These are phyloP conservation scores for Scutellaria baicalensis DNA, from an alignment of 257 asterid species.

Conservation along the genomic window DNA sequence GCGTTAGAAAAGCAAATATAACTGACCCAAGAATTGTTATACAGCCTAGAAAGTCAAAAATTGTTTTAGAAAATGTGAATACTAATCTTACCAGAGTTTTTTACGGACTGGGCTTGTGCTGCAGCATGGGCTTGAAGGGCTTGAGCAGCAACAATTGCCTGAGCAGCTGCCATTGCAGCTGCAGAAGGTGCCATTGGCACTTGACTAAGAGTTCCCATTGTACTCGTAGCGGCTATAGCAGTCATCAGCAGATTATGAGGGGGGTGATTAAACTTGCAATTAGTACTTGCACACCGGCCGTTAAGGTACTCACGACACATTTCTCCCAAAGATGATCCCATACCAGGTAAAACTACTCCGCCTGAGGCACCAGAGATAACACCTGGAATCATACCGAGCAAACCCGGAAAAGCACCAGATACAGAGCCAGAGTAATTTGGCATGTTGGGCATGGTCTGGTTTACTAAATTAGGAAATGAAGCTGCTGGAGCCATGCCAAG, in stretches of 20 bases:
- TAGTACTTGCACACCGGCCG: slow-evolving; percentile 73
- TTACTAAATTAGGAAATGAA: slow-evolving; percentile 69
- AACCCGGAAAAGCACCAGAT: slow-evolving; percentile 89
- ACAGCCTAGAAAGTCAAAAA: slow-evolving; percentile 2
- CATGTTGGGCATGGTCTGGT: slow-evolving; percentile 99
- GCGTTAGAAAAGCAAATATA: not conserved
- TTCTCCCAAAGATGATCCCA: slow-evolving; percentile 89
- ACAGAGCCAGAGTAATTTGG: slow-evolving; percentile 93
- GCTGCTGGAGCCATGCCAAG: slow-evolving; percentile 72
- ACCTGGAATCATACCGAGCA: slow-evolving; percentile 97
- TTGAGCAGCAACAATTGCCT: slow-evolving; percentile 99
- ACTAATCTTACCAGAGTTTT: slow-evolving; percentile 48
- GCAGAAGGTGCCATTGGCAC: slow-evolving; percentile 99
- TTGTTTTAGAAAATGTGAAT: not conserved
- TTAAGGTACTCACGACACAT: slow-evolving; percentile 85
- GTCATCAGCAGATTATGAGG: slow-evolving; percentile 85
- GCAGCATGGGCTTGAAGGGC: slow-evolving; percentile 98
- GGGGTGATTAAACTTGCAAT: slow-evolving; percentile 83
- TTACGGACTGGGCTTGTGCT: slow-evolving; percentile 63
- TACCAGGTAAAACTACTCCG: slow-evolving; percentile 89
- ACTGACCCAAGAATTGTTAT: not conserved
- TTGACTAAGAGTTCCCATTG: slow-evolving; percentile 81
- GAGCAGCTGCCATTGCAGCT: slow-evolving; percentile 99
- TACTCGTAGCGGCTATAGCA: slow-evolving; percentile 70
- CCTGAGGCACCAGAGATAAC: slow-evolving; percentile 85